Evolutionary conservation across 495 filamentous ascomycete genomes (phyloP), one percentile per base, ranked within the genome.

Genomic region (Penicillium malachiteum): DNA sequence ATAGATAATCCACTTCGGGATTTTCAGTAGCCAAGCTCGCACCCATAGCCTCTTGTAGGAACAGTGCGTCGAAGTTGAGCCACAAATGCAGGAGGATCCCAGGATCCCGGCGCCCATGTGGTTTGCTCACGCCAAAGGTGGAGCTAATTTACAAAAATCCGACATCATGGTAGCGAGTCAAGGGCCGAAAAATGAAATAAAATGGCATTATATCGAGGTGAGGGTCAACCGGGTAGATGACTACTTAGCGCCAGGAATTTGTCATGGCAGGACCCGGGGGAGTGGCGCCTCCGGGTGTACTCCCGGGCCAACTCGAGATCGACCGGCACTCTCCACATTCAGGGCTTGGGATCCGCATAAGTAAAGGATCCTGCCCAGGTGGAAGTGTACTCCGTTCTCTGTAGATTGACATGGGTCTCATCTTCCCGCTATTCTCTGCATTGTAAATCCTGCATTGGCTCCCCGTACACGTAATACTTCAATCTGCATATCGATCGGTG

Each of bases 291-390:
- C 50, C 13, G 45, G 48, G 39, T 30, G 31, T 21, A 26, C 33
- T 54, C 31, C 42, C 35, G 43, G 51, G 6, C 31, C 50, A 52
- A 56, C 54, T 45, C 42, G 47, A 48, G 55, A 57, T 57, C 55
- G 55, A 57, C 55, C 54, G 49, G 42, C 30, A 26, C 49, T 57
- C 55, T 48, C 48, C 55, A 57, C 54, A 50, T 50, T 17, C 45
- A 49, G 32, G 30, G 53, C 31, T 45, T 34, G 50, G 43, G 42
- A 54, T 54, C 52, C 52, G 43, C 52, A 54, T 49, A 18, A 10
- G 16, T n/a, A n/a, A n/a, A 9, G 26, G 21, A 30, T 45, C 43
- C 43, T 45, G 43, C 9, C 21, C 18, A 45, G 13, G 21, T n/a
- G n/a, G n/a, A n/a, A n/a, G n/a, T n/a, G n/a, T 26, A 26, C 21